Conservation (phyloP, 2,329 filamentous ascomycete genomes). For the Harringtonia lauricola region DNA sequence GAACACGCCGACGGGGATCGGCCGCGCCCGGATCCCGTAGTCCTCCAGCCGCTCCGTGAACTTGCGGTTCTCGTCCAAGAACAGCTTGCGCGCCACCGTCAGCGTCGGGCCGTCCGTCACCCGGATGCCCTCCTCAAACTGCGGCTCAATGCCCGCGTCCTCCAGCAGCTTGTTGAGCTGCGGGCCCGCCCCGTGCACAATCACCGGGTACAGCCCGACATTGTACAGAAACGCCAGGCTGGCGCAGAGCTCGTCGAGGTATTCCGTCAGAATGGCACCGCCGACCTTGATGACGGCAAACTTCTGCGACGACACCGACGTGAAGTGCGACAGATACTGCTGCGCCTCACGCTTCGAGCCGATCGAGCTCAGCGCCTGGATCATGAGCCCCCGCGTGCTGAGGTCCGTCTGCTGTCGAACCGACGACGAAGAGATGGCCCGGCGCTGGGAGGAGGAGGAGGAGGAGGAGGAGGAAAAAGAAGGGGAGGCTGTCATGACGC, state of each 20-base stretch:
- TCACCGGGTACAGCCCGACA: slow-evolving; percentile 87
- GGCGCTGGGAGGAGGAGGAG: slow-evolving; percentile 11
- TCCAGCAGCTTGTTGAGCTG: slow-evolving; percentile 89
- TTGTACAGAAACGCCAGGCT: slow-evolving; percentile 87
- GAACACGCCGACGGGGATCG: slow-evolving; percentile 83
- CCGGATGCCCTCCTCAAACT: slow-evolving; percentile 93
- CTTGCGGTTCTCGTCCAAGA: slow-evolving; percentile 91
- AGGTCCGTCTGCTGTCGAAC: slow-evolving; percentile 33
- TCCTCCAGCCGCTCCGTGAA: slow-evolving; percentile 81
- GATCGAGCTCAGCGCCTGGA: slow-evolving; percentile 88
- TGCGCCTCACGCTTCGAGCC: slow-evolving; percentile 93
- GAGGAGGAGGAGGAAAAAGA: background rate
- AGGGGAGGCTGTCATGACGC: background rate
- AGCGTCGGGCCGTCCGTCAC: slow-evolving; percentile 94
- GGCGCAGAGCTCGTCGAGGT: slow-evolving; percentile 82
- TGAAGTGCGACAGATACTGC: slow-evolving; percentile 96
- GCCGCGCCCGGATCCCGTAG: slow-evolving; percentile 78
- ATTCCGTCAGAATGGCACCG: slow-evolving; percentile 88
- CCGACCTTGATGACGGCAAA: slow-evolving; percentile 99
- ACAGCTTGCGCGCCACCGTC: slow-evolving; percentile 80
- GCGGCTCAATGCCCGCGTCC: slow-evolving; percentile 82
- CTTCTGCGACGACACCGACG: slow-evolving; percentile 88
- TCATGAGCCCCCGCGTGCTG: slow-evolving; percentile 67
- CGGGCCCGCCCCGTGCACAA: slow-evolving; percentile 89
- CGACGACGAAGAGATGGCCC: slow-evolving; percentile 23